A percentile compares a stretch with the other conserved stretches of the same genome.
Evolutionary conservation across 352 stramenopile genomes (phyloP).

Genomic region (Phytopythium cucurbitacearum): DNA sequence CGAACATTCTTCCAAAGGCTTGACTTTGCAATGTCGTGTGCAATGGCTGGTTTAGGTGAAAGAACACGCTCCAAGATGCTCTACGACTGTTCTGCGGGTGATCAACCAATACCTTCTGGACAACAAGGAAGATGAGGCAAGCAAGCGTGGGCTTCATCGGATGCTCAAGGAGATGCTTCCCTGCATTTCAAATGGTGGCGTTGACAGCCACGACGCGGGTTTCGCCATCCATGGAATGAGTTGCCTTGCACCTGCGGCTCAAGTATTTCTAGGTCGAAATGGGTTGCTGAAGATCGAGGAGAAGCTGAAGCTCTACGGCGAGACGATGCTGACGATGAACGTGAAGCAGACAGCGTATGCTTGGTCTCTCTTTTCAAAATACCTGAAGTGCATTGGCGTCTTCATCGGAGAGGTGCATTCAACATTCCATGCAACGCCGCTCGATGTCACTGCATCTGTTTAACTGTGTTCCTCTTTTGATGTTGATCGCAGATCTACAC

Average conservation of each 20-base stretch:
- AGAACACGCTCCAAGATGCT: slow-evolving; percentile 48
- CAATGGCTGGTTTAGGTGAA: slow-evolving; percentile 44
- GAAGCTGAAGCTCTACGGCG: slow-evolving; percentile 59
- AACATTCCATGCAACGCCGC: background rate
- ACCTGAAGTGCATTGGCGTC: slow-evolving; percentile 46
- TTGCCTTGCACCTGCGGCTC: slow-evolving; percentile 36
- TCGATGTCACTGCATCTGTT: background rate
- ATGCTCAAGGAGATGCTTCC: slow-evolving; percentile 72
- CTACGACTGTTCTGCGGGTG: slow-evolving; percentile 35
- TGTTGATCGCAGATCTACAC: slow-evolving; percentile 14
- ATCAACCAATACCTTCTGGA: slow-evolving; percentile 34
- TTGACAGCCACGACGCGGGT: slow-evolving; percentile 24
- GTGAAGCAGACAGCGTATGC: slow-evolving; percentile 40
- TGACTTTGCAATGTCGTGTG: background rate
- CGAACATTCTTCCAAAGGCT: background rate
- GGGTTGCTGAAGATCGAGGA: slow-evolving; percentile 66
- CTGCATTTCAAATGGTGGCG: slow-evolving; percentile 42
- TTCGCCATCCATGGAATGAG: slow-evolving; percentile 60
- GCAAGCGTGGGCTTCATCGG: slow-evolving; percentile 68
- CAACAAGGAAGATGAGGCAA: slow-evolving; percentile 29
- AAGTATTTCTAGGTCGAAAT: slow-evolving; percentile 42
- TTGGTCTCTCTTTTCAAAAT: slow-evolving; percentile 56
- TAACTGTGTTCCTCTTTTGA: background rate
- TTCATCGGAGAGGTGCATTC: slow-evolving; percentile 53
- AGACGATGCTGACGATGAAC: slow-evolving; percentile 59